Evolutionary conservation across 768 basidiomycete species (phyloP), one percentile per base, ranked within the genome.

Genomic region (Mycena alexandri): DNA sequence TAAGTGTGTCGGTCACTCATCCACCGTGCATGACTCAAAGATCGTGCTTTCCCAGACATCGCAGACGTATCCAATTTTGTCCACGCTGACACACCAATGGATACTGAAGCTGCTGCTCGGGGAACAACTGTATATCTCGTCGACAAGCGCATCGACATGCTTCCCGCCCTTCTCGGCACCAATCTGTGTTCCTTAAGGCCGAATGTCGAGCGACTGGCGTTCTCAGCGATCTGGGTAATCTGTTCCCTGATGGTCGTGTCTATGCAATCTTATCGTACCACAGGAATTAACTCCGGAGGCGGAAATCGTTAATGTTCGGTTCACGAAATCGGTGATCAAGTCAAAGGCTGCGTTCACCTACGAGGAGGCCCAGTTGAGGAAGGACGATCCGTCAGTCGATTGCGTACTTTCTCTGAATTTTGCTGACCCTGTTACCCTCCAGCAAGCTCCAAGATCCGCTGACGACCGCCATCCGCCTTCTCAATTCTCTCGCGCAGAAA

Each of bases 51-150:
- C 6, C 16, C 73, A 99, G 96, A 99, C 76, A 99, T 99, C 69
- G 97, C 97, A 63, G 98, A 99, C 75, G 97, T 99, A 2, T 98
- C 97, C 8, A 90, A 98, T 77, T 99, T 99, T 71, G 97, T 99
- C 0, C 89, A 86, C 59, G 84, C 96, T 2, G 94, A 96, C 73
- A 99, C 93, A 46, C 89, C 96, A 0, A 99, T 99, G 95, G 97
- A 99, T 72, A 90, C 82, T 48, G 97, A 99, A 77, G 97, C 97
- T 22, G 94, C 96, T n/a, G 87, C 95, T 19, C 85, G 97, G 67
- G 97, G 97, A 6, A 98, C 97, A 6, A 99, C 97, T 0, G 97
- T 99, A 0, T 99, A 99, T 77, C 88, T 99, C 2, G 97, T 99
- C 7, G 97, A 99, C 83, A 97, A 96, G 79, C 93, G 97, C 38